Evolutionary conservation across 371 early-diverging fungal species (phyloP).

Genomic region (Umbelopsis sp.): DNA sequence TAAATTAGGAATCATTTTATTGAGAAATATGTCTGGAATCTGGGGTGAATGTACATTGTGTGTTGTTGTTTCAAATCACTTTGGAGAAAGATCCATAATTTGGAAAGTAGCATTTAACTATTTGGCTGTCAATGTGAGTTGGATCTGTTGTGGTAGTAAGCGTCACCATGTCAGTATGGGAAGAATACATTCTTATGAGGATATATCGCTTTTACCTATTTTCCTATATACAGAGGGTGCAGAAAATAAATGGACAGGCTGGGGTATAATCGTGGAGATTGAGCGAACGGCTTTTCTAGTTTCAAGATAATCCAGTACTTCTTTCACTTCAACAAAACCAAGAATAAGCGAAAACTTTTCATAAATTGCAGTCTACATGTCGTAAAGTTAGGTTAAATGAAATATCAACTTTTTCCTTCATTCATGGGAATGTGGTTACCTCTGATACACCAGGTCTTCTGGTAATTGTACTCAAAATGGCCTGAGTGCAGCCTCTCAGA

Average conservation of each 20-base stretch:
- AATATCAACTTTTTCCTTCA: too few relatives aligned
- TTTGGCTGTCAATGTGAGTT: background rate
- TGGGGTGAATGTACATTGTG: background rate
- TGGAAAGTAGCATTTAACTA: background rate
- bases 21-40: too few relatives aligned
- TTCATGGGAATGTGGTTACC: background rate
- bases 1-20: too few relatives aligned
- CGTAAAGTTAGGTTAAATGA: background rate
- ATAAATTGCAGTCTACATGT: background rate
- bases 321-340: background rate
- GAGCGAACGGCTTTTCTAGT: background rate
- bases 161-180: background rate
- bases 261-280: background rate
- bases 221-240: slow-evolving; percentile 1
- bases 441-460: background rate
- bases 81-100: background rate
- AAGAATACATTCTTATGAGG: background rate
- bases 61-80: background rate
- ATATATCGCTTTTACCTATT: background rate
- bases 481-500: background rate
- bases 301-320: slow-evolving; percentile 1
- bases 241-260: background rate
- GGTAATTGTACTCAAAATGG: background rate
- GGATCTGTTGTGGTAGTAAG: background rate
- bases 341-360: background rate